Base-by-base conservation (phyloP, 768 basidiomycete genomes). In the Lentinus tigrinus region DNA sequence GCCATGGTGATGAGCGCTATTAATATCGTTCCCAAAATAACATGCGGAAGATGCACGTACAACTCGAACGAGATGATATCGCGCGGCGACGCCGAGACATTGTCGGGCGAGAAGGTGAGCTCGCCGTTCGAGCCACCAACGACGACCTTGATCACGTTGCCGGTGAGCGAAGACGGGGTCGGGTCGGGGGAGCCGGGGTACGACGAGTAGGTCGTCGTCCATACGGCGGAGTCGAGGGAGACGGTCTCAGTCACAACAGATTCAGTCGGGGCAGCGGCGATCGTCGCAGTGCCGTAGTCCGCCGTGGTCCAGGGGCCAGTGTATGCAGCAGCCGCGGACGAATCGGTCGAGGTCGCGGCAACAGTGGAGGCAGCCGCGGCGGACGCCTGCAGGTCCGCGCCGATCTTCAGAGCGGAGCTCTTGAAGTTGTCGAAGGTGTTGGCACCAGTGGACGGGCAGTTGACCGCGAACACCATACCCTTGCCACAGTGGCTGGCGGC, bases 381-480 rank as follows among this genome's bases (percentile, higher is more conserved):
- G 46, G 74, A 68, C 46, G 80, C 76, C 46, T 76, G 65, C 36
- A 82, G 78, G 52, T 75, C 76, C 26, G 79, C 79, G 56, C 84
- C 85, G 49, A 83, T 69, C 3, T 78, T 80, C 44, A 85, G 74
- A 34, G 85, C 84, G 36, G 83, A 67, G 14, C 77, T 73, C 74
- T 85, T 81, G 77, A 86, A 85, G 65, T 80, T 80, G 46, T 74
- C 72, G 75, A 87, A 86, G 6, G 85, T 85, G 72, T 85, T 85
- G 42, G 75, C 60, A 57, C 79, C 83, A 62, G 81, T 81, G 2
- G 72, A 63, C 37, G 81, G 82, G 69, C 83, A 84, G 72, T 88
- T 87, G 67, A 86, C 78, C 19, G 83, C 79, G 66, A 86, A 85
- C 42, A 88, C 83, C 85, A 88, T 87, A 64, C 85, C 85, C 58